These are phyloP conservation scores for Sclerospora graminicola DNA, from an alignment of 352 stramenopile genomes.

Conservation along the genomic window DNA sequence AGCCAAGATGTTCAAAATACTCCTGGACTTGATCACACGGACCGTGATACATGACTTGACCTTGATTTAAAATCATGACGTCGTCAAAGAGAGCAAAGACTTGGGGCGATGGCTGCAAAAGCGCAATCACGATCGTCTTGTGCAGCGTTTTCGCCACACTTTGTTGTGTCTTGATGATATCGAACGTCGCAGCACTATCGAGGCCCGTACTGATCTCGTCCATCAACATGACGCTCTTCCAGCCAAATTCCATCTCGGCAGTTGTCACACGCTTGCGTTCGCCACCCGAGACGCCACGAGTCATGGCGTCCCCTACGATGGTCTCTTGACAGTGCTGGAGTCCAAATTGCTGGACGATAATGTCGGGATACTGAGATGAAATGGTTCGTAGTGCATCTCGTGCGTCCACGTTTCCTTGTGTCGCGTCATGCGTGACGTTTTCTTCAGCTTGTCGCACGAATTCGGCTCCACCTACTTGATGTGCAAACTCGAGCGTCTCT, in stretches of 20 bases:
- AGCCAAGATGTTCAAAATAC: constrained; percentile 33
- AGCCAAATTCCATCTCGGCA: constrained; percentile 73
- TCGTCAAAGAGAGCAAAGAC: constrained; percentile 79
- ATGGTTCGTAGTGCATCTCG: constrained; percentile 1
- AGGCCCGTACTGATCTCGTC: constrained; percentile 91
- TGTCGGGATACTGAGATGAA: constrained; percentile 8
- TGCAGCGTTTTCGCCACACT: constrained; percentile 8
- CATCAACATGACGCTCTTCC: constrained; percentile 58
- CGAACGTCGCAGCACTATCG: constrained; percentile 43
- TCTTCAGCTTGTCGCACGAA: constrained; percentile 8
- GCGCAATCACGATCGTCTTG: constrained; percentile 40
- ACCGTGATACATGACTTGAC: constrained; percentile 71
- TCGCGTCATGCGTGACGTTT: constrained; percentile 3
- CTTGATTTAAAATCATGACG: constrained; percentile 55
- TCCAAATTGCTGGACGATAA: constrained; percentile 11
- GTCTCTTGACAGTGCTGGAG: constrained; percentile 38
- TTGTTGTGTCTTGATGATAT: constrained; percentile 22
- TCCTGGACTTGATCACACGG: constrained; percentile 26
- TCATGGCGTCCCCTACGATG: constrained; percentile 46
- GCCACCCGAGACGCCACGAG: constrained; percentile 48
- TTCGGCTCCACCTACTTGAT: constrained; percentile 23
- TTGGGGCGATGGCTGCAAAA: constrained; percentile 85
- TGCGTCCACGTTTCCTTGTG: constrained; percentile 7
- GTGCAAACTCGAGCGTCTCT: constrained; percentile 42
- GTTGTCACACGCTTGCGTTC: constrained; percentile 37